Conservation (phyloP, 805 yeast species). For the Myxozyma lipomycoides region DNA sequence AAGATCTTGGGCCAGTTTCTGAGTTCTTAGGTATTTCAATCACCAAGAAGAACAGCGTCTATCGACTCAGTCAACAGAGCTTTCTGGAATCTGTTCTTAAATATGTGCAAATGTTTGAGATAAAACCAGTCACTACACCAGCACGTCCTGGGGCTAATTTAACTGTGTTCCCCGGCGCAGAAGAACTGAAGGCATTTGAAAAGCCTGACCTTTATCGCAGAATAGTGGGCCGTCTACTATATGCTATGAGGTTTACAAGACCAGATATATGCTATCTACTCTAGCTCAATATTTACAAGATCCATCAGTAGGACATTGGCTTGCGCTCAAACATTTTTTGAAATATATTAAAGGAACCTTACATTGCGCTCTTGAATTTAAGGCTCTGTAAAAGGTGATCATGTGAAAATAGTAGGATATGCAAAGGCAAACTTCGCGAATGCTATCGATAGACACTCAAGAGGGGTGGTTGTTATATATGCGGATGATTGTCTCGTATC, state of each 20-base stretch:
- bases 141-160: neutral
- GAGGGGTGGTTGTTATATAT: neutral
- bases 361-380: neutral
- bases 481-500: neutral
- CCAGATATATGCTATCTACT: too few species aligned
- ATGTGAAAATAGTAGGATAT: neutral
- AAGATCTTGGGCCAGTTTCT: neutral
- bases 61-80: neutral
- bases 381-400: neutral
- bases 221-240: too few species aligned
- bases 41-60: neutral
- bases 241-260: too few species aligned
- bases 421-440: neutral
- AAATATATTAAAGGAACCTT: neutral
- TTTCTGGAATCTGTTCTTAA: neutral
- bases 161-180: neutral
- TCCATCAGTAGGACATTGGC: too few species aligned
- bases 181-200: neutral
- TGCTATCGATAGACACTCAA: too few species aligned
- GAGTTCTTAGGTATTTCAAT: neutral
- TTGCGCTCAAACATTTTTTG: neutral
- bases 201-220: neutral
- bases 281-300: too few species aligned
- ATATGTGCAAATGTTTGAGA: neutral
- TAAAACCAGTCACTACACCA: neutral